Base-by-base conservation (phyloP, 768 basidiomycete genomes). In the Termitomyces sp. region DNA sequence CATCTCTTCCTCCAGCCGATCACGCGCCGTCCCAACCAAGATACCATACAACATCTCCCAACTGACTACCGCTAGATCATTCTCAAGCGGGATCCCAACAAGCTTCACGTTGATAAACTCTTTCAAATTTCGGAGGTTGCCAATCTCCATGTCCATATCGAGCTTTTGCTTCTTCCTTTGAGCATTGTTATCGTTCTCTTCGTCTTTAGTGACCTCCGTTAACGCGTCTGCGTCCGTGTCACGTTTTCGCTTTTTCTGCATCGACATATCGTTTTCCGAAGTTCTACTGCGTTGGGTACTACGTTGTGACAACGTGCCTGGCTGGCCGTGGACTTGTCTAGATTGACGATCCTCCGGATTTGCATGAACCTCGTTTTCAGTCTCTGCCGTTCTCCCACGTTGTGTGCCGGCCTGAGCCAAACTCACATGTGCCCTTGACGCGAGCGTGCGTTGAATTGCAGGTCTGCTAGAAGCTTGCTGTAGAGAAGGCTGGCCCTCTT, bases 1-100 rank as follows among this genome's bases (percentile, higher is more conserved):
- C 29, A 3, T 9, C 9, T 29, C 39, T 7, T n/a, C 41, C 18
- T 3, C 38, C 2, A 7, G 15, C 13, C 50, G 50, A 25, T 56
- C 50, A 29, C 38, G 11, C 42, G 36, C 40, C 13, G 52, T 54
- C 11, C 36, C 32, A 10, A 51, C 49, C 23, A 59, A 27, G n/a
- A 62, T 61, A 12, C 41, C 49, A 4, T 47, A 33, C 31, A 63
- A n/a, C 48, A 15, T 44, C 46, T 49, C 22, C 63, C 63, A 63
- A 10, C 41, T 49, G 7, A 63, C 42, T 35, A 57, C 38, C 52
- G 20, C 53, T 22, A n/a, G 0, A 5, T 32, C 32, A 2, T 60
- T 45, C 20, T 5, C 49, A 20, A 56, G 3, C 22, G 20, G 22
- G 3, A 63, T 32, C 22, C 45, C 27, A 32, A 42, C 47, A 27